Base-by-base conservation (phyloP, 371 early-diverging fungal species). In the Mucor racemosus region DNA sequence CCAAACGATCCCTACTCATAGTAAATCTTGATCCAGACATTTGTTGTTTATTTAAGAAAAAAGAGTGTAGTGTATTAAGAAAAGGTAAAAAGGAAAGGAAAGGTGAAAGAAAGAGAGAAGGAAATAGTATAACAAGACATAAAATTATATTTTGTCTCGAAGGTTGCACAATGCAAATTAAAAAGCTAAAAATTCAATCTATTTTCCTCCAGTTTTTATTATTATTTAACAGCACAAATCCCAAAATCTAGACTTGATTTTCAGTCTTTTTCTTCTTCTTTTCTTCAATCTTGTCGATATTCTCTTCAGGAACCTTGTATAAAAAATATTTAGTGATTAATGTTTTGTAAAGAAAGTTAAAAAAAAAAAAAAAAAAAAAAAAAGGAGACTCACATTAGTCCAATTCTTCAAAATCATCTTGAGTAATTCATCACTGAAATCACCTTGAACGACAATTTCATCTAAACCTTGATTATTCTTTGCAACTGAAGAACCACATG, bases 401-500 rank as follows among this genome's bases (percentile, higher is more conserved):
- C 89, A 90, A 48, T 82, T 83, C 58, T 77, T 78, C 39, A 87
- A 72, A 54, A 90, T 90, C 63, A 88, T 70, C 17, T 88, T 86
- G 21, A 76, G 72, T n/a, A 98, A 76, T 57, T 95, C 95, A 59
- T 95, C 95, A 62, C 86, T 85, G 42, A 94, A 88, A 73, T 94
- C 95, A 40, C 97, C 98, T 72, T 96, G 96, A 15, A 97, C 94
- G 15, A 95, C 91, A 79, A 97, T 96, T 75, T 97, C 97, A 65
- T 98, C 95, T 40, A 79, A 79, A 60, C 95, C 95, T 71, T 91
- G 89, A 64, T 93, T 91, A 73, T 92, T 95, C 85, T 95, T 96
- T 44, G 94, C 91, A 39, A 96, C 96, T 4, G 95, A 94, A 13
- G 95, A 88, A 55, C 96, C 96, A 76, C 94, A 93, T 2, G 97